phyloP scores from a whole-genome alignment of 257 asterid species.

The Lithospermum erythrorhizon region DNA sequence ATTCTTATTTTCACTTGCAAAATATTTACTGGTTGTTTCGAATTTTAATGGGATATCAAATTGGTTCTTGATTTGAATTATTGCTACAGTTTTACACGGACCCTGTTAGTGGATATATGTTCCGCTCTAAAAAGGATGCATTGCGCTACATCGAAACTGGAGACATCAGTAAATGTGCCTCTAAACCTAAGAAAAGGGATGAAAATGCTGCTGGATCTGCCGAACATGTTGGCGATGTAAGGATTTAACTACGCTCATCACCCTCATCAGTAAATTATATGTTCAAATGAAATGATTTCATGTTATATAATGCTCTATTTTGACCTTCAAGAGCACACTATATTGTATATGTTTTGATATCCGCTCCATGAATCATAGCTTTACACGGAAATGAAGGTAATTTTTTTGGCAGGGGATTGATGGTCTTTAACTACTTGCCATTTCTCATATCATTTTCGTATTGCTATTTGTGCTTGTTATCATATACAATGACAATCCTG shows the following conservation, averaged over 20 bases:
- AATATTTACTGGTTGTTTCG: not conserved
- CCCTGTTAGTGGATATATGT: conserved; percentile 14
- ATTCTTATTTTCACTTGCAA: not conserved
- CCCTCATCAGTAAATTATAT: not conserved
- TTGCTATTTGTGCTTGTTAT: no score
- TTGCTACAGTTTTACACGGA: conserved; percentile 7
- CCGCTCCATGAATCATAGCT: no score
- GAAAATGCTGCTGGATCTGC: not conserved
- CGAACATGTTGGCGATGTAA: not conserved
- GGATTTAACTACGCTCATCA: not conserved
- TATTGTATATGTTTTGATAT: no score
- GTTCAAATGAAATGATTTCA: no score
- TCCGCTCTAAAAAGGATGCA: conserved; percentile 13
- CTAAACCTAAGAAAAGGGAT: conserved; percentile 18
- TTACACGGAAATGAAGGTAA: no score
- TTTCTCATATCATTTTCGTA: no score
- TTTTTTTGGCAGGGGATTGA: no score
- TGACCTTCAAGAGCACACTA: no score
- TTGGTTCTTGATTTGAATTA: not conserved
- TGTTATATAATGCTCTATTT: no score
- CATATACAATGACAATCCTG: no score
- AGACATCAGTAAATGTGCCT: conserved; percentile 15
- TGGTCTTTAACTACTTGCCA: no score
- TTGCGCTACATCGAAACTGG: conserved; percentile 17
- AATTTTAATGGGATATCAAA: not conserved